Conservation (phyloP, 306 rosid genomes). For the Inga oerstediana region DNA sequence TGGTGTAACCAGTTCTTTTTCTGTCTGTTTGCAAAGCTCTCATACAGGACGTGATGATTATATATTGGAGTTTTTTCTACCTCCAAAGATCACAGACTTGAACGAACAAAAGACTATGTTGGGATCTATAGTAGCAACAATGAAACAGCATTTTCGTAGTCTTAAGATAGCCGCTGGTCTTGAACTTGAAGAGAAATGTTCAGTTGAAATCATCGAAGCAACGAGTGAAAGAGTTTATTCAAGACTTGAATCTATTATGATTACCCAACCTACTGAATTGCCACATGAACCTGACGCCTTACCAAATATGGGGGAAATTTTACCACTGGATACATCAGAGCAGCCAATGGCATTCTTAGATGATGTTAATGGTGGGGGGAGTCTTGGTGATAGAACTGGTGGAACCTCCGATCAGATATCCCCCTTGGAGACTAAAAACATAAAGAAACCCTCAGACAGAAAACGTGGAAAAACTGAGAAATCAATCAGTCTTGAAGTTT, state of each 20-base stretch:
- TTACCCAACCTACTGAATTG: slow-evolving; percentile 37
- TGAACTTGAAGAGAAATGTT: slow-evolving; percentile 54
- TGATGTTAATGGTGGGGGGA: slow-evolving; percentile 41
- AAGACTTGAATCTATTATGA: slow-evolving; percentile 53
- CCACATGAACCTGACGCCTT: slow-evolving; percentile 43
- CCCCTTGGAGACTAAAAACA: slow-evolving; percentile 47
- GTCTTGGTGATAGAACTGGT: slow-evolving; percentile 31
- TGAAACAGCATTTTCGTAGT: slow-evolving; percentile 74
- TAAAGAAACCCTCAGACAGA: slow-evolving; percentile 62
- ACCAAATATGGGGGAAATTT: slow-evolving; percentile 47
- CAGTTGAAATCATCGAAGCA: slow-evolving; percentile 67
- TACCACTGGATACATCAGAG: slow-evolving; percentile 41
- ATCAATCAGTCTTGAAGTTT: slow-evolving; percentile 77
- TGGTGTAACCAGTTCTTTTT: slow-evolving; percentile 64
- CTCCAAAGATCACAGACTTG: slow-evolving; percentile 49
- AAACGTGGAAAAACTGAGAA: slow-evolving; percentile 94
- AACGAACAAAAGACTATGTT: slow-evolving; percentile 58
- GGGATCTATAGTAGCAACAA: slow-evolving; percentile 69
- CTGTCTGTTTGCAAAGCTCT: slow-evolving; percentile 76
- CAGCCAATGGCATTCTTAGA: slow-evolving; percentile 31
- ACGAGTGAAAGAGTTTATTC: slow-evolving; percentile 45
- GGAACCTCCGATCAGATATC: slow-evolving; percentile 44
- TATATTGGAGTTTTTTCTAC: slow-evolving; percentile 81
- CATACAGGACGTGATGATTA: slow-evolving; percentile 80
- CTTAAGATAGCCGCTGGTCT: slow-evolving; percentile 76